These are phyloP conservation scores for Cyanodermella asteris DNA, from an alignment of 2,329 filamentous ascomycete genomes.

Conservation along the genomic window DNA sequence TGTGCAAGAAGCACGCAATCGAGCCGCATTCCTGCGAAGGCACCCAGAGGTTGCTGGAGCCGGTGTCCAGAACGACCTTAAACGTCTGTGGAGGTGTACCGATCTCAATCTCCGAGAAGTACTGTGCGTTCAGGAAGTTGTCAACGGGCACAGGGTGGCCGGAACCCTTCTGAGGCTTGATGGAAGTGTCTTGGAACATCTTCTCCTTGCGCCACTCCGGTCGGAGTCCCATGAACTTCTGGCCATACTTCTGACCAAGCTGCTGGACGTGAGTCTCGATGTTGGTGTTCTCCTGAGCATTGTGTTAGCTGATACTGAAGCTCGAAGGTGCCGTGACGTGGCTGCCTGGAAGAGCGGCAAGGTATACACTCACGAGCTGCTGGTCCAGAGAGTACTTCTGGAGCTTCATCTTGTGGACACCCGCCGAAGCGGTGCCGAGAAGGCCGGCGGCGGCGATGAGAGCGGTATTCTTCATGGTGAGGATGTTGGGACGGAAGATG, in stretches of 20 bases:
- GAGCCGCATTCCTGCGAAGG: conserved; percentile 75
- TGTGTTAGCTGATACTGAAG: too few relatives aligned
- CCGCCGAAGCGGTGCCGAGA: conserved; percentile 63
- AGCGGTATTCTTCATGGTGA: conserved; percentile 63
- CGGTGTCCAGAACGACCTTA: conserved; percentile 97
- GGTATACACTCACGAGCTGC: conserved; percentile 51
- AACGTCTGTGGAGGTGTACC: conserved; percentile 83
- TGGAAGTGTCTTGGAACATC: conserved; percentile 56
- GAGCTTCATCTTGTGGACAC: conserved; percentile 88
- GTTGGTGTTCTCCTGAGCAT: conserved; percentile 39
- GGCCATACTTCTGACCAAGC: conserved; percentile 80
- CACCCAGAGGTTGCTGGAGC: conserved; percentile 98
- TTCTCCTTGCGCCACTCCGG: conserved; percentile 47
- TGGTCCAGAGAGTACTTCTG: conserved; percentile 86
- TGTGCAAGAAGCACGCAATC: conserved; percentile 95
- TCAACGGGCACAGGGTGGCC: conserved; percentile 77
- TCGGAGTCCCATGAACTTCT: conserved; percentile 87
- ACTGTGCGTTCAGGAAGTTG: conserved; percentile 98
- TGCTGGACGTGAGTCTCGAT: conserved; percentile 63
- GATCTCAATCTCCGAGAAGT: conserved; percentile 91
- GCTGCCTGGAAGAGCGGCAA: conserved; percentile 3
- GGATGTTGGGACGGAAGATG: conserved; percentile 3
- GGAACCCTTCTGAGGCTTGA: conserved; percentile 38
- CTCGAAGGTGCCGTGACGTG: too few relatives aligned
- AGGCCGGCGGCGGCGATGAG: conserved; percentile 59